Evolutionary conservation across 352 stramenopile genomes (phyloP).

Genomic region (Phytophthora brassicae): DNA sequence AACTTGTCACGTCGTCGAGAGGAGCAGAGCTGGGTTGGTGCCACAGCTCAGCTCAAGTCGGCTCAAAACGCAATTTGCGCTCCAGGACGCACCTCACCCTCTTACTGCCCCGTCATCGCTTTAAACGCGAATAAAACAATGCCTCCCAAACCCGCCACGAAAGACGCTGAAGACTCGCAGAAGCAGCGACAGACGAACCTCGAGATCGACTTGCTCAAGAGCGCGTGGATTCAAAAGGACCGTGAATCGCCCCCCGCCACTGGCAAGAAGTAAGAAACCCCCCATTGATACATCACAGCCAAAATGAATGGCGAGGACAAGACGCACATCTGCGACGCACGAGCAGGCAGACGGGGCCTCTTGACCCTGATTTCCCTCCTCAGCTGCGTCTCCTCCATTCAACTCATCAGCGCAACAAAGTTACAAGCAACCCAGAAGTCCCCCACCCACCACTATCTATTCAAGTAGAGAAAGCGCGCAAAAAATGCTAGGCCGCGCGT

Average conservation of each 20-base stretch:
- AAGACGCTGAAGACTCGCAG: slow-evolving; percentile 42
- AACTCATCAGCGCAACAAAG: slow-evolving; percentile 3
- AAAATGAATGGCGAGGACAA: slow-evolving; percentile 22
- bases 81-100: slow-evolving; percentile 27
- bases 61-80: slow-evolving; percentile 43
- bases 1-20: slow-evolving; percentile 38
- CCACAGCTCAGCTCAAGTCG: slow-evolving; percentile 30
- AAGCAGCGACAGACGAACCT: slow-evolving; percentile 68
- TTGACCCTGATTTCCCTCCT: slow-evolving; percentile 7
- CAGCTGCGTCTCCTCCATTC: slow-evolving; percentile 22
- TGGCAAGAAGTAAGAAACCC: slow-evolving; percentile 31
- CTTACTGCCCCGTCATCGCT: slow-evolving; percentile 4
- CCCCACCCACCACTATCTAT: slow-evolving; percentile 32
- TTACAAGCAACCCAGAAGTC: slow-evolving; percentile 6
- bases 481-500: slow-evolving; percentile 22
- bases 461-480: slow-evolving; percentile 31
- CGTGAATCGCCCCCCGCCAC: slow-evolving; percentile 38
- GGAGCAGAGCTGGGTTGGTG: slow-evolving; percentile 18
- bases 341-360: slow-evolving; percentile 20
- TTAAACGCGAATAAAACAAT: slow-evolving; percentile 24
- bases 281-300: neutral
- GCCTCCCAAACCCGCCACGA: slow-evolving; percentile 34
- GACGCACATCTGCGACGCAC: slow-evolving; percentile 19
- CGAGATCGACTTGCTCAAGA: slow-evolving; percentile 66
- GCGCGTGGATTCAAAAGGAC: slow-evolving; percentile 62